Conservation (phyloP, 2,329 filamentous ascomycete species). For the Nemania sp. region DNA sequence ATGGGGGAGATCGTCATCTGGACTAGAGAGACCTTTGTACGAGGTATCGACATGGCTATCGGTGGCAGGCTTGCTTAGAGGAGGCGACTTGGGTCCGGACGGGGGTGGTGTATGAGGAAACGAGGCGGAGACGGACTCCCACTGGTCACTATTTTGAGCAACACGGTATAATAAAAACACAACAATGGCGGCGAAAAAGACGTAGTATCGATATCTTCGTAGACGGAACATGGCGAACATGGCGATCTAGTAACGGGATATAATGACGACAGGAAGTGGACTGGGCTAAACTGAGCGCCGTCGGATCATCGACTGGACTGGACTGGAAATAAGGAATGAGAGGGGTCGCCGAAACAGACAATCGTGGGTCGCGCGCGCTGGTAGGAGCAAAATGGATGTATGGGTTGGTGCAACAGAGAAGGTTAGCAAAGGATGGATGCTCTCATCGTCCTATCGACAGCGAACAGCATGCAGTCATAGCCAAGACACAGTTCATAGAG, state of each 20-base stretch:
- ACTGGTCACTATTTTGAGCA: slow-evolving; percentile 35
- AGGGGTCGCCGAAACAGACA: slow-evolving; percentile 4
- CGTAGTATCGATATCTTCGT: slow-evolving; percentile 40
- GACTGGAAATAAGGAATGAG: not conserved
- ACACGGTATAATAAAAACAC: slow-evolving; percentile 37
- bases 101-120: slow-evolving; percentile 26
- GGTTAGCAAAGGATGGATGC: slow-evolving; percentile 10
- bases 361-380: slow-evolving; percentile 9
- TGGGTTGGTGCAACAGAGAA: slow-evolving; percentile 9
- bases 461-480: slow-evolving; percentile 6
- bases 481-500: slow-evolving; percentile 2
- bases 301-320: slow-evolving; percentile 4
- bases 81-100: slow-evolving; percentile 9
- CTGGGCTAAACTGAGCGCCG: not conserved
- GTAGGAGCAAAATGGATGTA: not conserved
- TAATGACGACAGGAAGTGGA: slow-evolving; percentile 2
- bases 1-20: slow-evolving; percentile 27
- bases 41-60: slow-evolving; percentile 22
- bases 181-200: slow-evolving; percentile 36
- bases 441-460: slow-evolving; percentile 23
- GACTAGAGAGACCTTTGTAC: slow-evolving; percentile 17
- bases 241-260: not conserved
- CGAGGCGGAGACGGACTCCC: slow-evolving; percentile 35
- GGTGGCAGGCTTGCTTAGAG: slow-evolving; percentile 13
- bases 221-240: slow-evolving; percentile 34